Percentiles rank a stretch among this genome's conserved stretches.
phyloP scores from a whole-genome alignment of 129 eudicot genomes.

The Flaveria ramosissima region DNA sequence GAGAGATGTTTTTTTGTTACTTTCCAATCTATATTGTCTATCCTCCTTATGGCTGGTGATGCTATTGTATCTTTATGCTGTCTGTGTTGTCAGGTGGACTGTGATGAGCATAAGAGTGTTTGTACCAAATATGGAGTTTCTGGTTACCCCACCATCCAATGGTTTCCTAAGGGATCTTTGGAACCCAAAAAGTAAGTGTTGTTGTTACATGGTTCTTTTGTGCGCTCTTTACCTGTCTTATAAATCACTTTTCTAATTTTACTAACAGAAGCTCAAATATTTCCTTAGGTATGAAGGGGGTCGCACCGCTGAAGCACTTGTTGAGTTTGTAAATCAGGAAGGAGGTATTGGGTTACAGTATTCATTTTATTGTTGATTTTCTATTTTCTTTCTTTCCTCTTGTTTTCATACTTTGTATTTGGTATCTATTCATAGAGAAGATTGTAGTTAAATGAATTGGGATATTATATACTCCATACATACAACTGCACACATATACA shows the following conservation, averaged over 20 bases:
- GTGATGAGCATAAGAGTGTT: slow-evolving; percentile 85
- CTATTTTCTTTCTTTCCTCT: background rate
- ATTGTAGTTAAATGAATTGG: background rate
- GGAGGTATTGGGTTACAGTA: slow-evolving; percentile 59
- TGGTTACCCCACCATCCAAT: slow-evolving; percentile 94
- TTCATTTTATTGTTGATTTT: background rate
- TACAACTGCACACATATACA: background rate
- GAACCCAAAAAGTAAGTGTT: slow-evolving; percentile 90
- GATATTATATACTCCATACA: background rate
- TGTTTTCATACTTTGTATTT: background rate
- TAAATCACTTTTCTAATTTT: background rate
- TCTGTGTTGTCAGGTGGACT: slow-evolving; percentile 69
- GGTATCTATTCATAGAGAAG: background rate
- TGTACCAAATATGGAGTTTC: slow-evolving; percentile 88
- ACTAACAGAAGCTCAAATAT: slow-evolving; percentile 17
- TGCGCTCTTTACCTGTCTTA: background rate
- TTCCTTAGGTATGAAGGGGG: slow-evolving; percentile 85
- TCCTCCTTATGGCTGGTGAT: background rate
- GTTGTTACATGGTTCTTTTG: background rate
- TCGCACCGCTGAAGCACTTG: slow-evolving; percentile 90
- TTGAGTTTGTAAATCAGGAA: slow-evolving; percentile 84
- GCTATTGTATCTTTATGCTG: slow-evolving; percentile 5
- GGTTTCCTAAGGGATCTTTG: slow-evolving; percentile 99
- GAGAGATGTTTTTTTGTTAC: background rate
- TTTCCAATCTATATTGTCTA: slow-evolving; percentile 20